Evolutionary conservation across 2,329 filamentous ascomycete genomes (phyloP), one percentile per base, ranked within the genome.

Genomic region (Amauroascus verrucosus): DNA sequence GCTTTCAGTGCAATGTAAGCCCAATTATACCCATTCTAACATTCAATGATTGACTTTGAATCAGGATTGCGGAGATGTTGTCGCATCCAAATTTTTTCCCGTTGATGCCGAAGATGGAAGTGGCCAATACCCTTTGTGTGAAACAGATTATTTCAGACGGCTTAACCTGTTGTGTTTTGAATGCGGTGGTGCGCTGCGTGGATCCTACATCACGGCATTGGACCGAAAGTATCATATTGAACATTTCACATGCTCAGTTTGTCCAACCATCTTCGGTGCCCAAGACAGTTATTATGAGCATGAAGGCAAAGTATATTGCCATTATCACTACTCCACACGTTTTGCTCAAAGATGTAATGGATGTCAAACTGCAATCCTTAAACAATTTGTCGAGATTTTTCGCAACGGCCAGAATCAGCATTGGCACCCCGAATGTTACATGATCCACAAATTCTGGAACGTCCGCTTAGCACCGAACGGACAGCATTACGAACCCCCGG

Each of bases 361-460:
- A 59, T 98, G 93, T 65, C 89, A 95, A 64, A 96, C 91, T 2
- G 88, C 93, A 50, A 98, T 98, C 58, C 76, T 98, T 41, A 98
- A 98, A 73, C 93, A 98, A 68, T 98, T 98, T 68, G 93, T 98
- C 57, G 93, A 98, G 70, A 97, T 98, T 57, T 98, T 90, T 71
- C 85, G 93, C 62, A 97, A 97, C 69, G 91, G 91, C 1, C 87
- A 95, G 67, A 96, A 97, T 66, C 93, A 98, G 65, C 93, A 98
- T 68, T 98, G 93, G 93, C 93, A 98, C 67, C 93, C 93, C 1
- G 93, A 98, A 71, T 98, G 93, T 70, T 98, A 98, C 71, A 98
- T 98, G 93, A 98, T 98, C 58, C 93, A 98, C 74, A 98, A 98
- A 65, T 98, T 97, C 71, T 98, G 93, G 93, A 98, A 97, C 66